Base-by-base conservation (phyloP, 306 rosid species). In the Begonia fuchsioides region DNA sequence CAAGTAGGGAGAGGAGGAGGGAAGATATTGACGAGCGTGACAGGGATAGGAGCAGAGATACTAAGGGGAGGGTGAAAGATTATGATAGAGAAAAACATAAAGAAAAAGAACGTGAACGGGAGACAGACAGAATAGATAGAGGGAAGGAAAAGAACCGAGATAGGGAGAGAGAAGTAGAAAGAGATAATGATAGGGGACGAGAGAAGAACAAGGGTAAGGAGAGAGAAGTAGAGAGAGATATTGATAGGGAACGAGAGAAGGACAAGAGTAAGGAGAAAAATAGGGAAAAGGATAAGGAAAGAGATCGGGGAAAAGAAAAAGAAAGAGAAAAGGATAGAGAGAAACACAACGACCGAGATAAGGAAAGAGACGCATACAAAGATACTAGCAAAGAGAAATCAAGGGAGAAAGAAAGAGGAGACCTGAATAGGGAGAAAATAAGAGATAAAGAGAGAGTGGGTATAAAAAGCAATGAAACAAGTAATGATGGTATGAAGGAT, bases 1-100 rank as follows among this genome's bases (percentile, higher is more conserved):
- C 47, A 2, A 52, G 68, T 47, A 66, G 77, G 69, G 93, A 86
- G 5, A 78, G 75, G 65, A 81, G 81, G 72, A 79, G 65, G 60
- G 94, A 83, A 11, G 81, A 81, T 19, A 82, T 81, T 57, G 88
- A 79, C 52, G 94, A 77, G 17, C 73, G 71, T 10, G 86, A 81
- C 17, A 87, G 77, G 70, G 93, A 82, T 13, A 73, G 79, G 68
- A 48, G 66, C 51, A 82, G 72, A 68, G 82, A 80, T 47, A 49
- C 43, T 35, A 87, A 83, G 68, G 54, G 3, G 35, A 82, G 76
- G 71, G 96, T 82, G 64, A 79, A 67, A 58, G 94, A 77, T 47
- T 68, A 75, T 52, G 94, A 87, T 43, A 60, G 79, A 54, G 96
- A 87, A 46, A 75, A 68, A 50, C 58, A 73, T 16, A 78, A 71